These are phyloP conservation scores for Aspergillus brunneoviolaceus DNA, from an alignment of 2,329 filamentous ascomycete genomes.

Conservation along the genomic window DNA sequence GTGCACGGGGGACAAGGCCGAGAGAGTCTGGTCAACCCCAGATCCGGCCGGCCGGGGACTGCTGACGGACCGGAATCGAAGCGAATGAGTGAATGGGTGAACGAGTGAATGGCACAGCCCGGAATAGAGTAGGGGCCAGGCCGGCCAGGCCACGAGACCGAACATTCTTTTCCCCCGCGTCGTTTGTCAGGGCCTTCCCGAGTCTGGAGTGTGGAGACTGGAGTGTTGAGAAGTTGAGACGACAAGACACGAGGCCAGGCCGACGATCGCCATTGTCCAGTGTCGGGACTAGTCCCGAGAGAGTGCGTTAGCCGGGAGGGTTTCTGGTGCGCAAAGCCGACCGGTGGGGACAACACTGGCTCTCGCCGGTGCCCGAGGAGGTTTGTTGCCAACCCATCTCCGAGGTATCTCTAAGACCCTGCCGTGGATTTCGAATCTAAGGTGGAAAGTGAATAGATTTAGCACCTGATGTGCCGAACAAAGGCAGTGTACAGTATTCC, in stretches of 20 bases:
- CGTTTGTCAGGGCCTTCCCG: background rate
- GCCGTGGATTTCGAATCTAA: background rate
- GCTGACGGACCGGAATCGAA: background rate
- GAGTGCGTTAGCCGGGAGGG: background rate
- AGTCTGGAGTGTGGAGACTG: background rate
- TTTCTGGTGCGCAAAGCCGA: background rate
- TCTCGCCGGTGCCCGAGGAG: background rate
- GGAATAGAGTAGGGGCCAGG: background rate
- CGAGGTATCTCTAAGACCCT: background rate
- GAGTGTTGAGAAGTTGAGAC: background rate
- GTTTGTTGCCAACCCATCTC: background rate
- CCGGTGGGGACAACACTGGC: background rate
- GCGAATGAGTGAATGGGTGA: background rate
- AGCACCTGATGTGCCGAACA: no score
- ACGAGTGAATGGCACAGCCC: background rate
- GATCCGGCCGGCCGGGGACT: background rate
- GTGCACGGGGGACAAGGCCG: background rate
- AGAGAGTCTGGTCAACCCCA: background rate
- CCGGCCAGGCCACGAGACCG: background rate
- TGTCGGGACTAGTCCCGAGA: background rate
- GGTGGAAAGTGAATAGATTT: no score
- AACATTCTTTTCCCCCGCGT: background rate
- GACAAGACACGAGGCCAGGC: background rate
- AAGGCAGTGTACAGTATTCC: no score
- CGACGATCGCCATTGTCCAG: background rate